phyloP scores from a whole-genome alignment of 1,284 basidiomycete species.

The Ustilago curta region DNA sequence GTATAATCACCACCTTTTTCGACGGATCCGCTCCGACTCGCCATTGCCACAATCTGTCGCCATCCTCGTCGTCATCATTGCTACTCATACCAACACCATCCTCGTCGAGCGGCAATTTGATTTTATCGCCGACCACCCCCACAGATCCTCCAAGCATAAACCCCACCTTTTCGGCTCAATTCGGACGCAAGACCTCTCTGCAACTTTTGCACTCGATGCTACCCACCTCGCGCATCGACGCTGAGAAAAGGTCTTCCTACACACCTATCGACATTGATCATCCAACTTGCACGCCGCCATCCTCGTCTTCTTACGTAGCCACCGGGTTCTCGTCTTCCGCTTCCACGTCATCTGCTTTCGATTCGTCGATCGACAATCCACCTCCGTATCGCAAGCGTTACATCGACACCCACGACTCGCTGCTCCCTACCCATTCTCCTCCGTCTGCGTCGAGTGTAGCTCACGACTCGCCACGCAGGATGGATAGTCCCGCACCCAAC shows the following conservation, averaged over 20 bases:
- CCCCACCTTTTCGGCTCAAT: slow-evolving; percentile 1
- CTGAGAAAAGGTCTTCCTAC: slow-evolving; percentile 41
- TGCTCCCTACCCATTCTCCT: slow-evolving; percentile 46
- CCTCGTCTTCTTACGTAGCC: slow-evolving; percentile 13
- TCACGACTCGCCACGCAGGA: slow-evolving; percentile 33
- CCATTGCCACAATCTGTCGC: too few species aligned
- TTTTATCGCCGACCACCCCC: neutral
- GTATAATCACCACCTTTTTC: neutral
- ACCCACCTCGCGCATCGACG: slow-evolving; percentile 41
- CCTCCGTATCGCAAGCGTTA: slow-evolving; percentile 49
- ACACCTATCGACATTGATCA: slow-evolving; percentile 30
- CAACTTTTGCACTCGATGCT: slow-evolving; percentile 37
- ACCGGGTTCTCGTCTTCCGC: slow-evolving; percentile 18
- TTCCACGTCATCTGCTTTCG: slow-evolving; percentile 12
- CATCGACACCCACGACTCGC: slow-evolving; percentile 40
- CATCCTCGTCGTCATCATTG: too few species aligned
- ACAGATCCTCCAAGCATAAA: neutral
- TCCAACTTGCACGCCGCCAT: slow-evolving; percentile 8
- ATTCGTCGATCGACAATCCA: slow-evolving; percentile 24
- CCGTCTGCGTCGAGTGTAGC: slow-evolving; percentile 16
- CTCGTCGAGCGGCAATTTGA: too few species aligned
- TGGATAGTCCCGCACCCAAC: slow-evolving; percentile 24
- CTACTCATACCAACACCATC: too few species aligned
- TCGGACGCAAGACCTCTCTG: neutral
- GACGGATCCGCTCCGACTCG: too few species aligned